A percentile compares a stretch with the other conserved stretches of the same genome.
These are phyloP conservation scores for Ustilago vetiveriae DNA, from an alignment of 1,284 basidiomycete species.

Conservation along the genomic window DNA sequence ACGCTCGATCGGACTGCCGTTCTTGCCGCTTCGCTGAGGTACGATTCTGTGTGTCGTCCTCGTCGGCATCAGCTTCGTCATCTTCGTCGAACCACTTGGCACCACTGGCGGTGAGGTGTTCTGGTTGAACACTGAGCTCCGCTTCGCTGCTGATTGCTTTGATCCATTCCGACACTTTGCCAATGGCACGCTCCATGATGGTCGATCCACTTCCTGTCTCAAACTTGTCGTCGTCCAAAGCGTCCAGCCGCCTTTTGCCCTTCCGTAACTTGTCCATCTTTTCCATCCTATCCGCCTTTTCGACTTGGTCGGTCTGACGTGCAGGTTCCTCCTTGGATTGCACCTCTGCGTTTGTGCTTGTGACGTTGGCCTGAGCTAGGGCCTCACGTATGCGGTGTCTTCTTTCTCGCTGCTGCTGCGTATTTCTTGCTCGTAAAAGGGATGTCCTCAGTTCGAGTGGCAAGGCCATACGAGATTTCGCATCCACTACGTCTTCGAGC, in stretches of 20 bases:
- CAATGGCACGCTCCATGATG: conserved; percentile 17
- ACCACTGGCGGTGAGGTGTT: neutral
- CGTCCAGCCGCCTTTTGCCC: neutral
- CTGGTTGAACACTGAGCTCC: neutral
- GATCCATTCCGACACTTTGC: conserved; percentile 36
- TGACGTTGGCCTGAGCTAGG: neutral
- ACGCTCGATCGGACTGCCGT: neutral
- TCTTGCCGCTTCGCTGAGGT: neutral
- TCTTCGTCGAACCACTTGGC: neutral
- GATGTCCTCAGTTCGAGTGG: conserved; percentile 17
- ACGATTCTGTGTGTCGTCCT: neutral
- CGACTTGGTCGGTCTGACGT: neutral
- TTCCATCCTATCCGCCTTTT: no score
- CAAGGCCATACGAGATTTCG: conserved; percentile 1
- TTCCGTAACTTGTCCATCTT: neutral
- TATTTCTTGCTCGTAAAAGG: conserved; percentile 11
- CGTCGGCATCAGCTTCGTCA: neutral
- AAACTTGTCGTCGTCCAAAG: neutral
- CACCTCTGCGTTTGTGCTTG: neutral
- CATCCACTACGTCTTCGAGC: conserved; percentile 17
- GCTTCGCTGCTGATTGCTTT: conserved; percentile 30
- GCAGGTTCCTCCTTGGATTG: neutral
- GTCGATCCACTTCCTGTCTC: conserved; percentile 16
- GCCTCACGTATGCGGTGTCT: conserved; percentile 3
- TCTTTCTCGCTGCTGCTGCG: conserved; percentile 17